Percentiles rank a stretch among this genome's conserved stretches.
phyloP scores from a whole-genome alignment of 768 basidiomycete genomes.

The Vararia minispora region DNA sequence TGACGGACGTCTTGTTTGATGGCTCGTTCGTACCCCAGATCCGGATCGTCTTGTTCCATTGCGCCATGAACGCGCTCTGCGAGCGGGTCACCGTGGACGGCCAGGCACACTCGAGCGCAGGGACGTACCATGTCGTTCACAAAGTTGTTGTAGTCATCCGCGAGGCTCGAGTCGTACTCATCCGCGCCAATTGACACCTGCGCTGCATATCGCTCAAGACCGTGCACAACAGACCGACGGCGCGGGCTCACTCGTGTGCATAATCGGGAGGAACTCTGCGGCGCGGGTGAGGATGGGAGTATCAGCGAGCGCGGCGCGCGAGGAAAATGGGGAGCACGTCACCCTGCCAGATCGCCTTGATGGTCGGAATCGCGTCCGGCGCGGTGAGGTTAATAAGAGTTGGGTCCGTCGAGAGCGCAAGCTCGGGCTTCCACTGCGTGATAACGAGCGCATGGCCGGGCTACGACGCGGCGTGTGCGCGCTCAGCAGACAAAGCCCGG shows the following conservation, averaged over 20 bases:
- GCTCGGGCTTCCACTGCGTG: constrained; percentile 34
- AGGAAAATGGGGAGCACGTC: constrained; percentile 23
- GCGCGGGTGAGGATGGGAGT: neutral
- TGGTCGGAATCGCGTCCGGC: constrained; percentile 30
- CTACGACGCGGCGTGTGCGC: constrained; percentile 2
- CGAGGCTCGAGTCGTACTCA: constrained; percentile 27
- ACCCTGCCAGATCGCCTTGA: constrained; percentile 32
- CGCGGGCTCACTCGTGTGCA: constrained; percentile 17
- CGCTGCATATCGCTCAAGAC: constrained; percentile 5
- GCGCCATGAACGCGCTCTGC: constrained; percentile 21
- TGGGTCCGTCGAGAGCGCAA: constrained; percentile 24
- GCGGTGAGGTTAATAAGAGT: constrained; percentile 28
- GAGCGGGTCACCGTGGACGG: neutral
- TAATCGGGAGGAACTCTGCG: constrained; percentile 18
- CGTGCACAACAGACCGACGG: neutral
- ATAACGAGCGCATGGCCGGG: constrained; percentile 32
- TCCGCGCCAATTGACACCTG: constrained; percentile 38
- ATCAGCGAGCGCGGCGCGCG: too few relatives aligned
- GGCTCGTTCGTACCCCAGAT: constrained; percentile 33
- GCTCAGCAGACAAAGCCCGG: neutral
- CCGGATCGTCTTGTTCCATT: constrained; percentile 26
- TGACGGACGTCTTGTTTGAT: constrained; percentile 24
- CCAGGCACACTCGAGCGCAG: neutral
- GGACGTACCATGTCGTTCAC: constrained; percentile 28
- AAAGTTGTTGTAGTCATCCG: constrained; percentile 30